phyloP scores from a whole-genome alignment of 208 protist genomes.

The Trypanosoma rangeli region DNA sequence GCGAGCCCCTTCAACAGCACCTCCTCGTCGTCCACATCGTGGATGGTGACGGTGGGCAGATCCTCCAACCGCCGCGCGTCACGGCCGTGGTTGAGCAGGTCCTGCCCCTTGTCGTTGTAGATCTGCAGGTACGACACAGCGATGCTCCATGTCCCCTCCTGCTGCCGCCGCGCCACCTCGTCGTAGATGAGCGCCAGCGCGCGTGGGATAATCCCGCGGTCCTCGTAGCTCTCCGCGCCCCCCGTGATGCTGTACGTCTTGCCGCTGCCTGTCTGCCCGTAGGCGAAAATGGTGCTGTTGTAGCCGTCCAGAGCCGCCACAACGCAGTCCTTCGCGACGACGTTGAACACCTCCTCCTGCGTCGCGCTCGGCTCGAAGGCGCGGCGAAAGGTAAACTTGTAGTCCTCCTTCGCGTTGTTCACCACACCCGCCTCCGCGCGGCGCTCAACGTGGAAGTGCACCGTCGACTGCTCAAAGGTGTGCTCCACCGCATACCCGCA shows the following conservation, averaged over 20 bases:
- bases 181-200: constrained; percentile 83
- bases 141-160: constrained; percentile 38
- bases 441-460: constrained; percentile 47
- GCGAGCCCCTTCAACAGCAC: constrained; percentile 66
- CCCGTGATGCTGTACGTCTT: constrained; percentile 92
- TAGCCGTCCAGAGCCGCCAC: constrained; percentile 71
- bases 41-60: constrained; percentile 61
- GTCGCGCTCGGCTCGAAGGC: constrained; percentile 72
- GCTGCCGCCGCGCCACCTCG: constrained; percentile 40
- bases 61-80: constrained; percentile 88
- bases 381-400: constrained; percentile 71
- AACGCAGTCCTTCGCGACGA: constrained; percentile 83
- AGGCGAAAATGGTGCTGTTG: constrained; percentile 91
- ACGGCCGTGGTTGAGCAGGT: constrained; percentile 81
- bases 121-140: constrained; percentile 88
- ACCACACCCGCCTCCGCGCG: constrained; percentile 44
- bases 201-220: constrained; percentile 89
- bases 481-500: constrained; percentile 42
- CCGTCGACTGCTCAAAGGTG: constrained; percentile 43
- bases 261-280: constrained; percentile 90
- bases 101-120: constrained; percentile 91
- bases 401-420: constrained; percentile 75
- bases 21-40: constrained; percentile 59
- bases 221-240: constrained; percentile 84
- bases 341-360: constrained; percentile 85